A percentile compares a stretch with the other conserved stretches of the same genome.
These are phyloP conservation scores for Salix dunnii DNA, from an alignment of 345 rosid species.

Conservation along the genomic window DNA sequence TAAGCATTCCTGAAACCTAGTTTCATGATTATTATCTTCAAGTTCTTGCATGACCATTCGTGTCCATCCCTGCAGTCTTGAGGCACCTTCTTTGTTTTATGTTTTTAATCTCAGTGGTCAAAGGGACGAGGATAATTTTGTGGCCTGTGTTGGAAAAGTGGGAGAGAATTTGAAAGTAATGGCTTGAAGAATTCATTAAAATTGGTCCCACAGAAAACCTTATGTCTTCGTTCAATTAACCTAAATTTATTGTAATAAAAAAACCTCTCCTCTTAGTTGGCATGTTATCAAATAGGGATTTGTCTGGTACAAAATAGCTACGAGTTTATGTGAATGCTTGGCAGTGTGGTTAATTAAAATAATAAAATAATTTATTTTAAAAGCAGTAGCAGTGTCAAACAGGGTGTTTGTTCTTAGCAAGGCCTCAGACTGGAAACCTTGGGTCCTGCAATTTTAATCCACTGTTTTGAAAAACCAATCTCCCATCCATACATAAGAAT, in stretches of 20 bases:
- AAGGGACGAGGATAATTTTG: background rate
- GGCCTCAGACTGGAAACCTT: background rate
- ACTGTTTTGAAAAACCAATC: background rate
- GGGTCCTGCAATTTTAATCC: background rate
- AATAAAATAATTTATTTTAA: no score
- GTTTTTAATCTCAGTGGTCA: background rate
- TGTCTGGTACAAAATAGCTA: background rate
- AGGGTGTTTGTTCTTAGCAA: background rate
- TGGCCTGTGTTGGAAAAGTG: background rate
- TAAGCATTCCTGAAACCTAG: background rate
- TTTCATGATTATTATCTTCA: background rate
- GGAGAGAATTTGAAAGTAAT: background rate
- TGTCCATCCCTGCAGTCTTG: background rate
- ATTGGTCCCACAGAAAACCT: background rate
- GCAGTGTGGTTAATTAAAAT: no score
- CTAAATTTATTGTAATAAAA: background rate
- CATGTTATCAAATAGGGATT: background rate
- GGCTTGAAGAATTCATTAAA: constrained; percentile 2
- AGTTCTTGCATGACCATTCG: background rate
- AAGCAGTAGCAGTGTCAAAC: no score
- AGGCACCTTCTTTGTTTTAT: background rate
- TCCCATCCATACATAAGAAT: background rate
- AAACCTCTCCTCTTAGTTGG: background rate
- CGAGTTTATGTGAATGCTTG: no score
- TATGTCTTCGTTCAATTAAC: constrained; percentile 12